These are phyloP conservation scores for Aspergillus carbonarius DNA, from an alignment of 2,329 filamentous ascomycete genomes.

Conservation along the genomic window DNA sequence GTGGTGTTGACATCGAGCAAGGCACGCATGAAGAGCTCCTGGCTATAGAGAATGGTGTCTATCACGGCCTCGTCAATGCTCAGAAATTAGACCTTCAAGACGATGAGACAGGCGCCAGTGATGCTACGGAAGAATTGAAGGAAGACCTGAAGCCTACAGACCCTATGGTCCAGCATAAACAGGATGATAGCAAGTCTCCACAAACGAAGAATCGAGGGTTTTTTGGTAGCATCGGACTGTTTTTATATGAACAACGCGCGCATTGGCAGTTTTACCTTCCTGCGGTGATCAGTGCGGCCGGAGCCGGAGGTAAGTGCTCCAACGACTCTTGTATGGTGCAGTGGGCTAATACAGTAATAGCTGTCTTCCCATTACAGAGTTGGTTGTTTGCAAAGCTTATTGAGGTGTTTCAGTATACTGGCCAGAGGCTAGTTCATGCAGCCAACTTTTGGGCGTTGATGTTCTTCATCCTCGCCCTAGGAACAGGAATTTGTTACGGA, in stretches of 20 bases:
- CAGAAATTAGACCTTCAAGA: slow-evolving; percentile 28
- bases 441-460: slow-evolving; percentile 56
- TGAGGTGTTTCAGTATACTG: slow-evolving; percentile 47
- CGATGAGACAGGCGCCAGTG: slow-evolving; percentile 5
- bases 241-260: slow-evolving; percentile 34
- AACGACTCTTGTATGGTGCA: neutral
- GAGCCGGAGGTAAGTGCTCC: slow-evolving; percentile 31
- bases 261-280: slow-evolving; percentile 31
- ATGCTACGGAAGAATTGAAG: neutral
- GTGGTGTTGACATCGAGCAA: slow-evolving; percentile 69
- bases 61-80: slow-evolving; percentile 63
- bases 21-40: slow-evolving; percentile 75
- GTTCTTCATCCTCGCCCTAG: slow-evolving; percentile 56
- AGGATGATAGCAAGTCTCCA: neutral
- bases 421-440: slow-evolving; percentile 37
- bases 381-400: slow-evolving; percentile 52
- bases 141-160: slow-evolving; percentile 1
- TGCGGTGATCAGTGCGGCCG: slow-evolving; percentile 26
- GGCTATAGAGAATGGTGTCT: slow-evolving; percentile 58
- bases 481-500: slow-evolving; percentile 46
- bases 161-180: neutral
- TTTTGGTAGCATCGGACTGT: slow-evolving; percentile 20
- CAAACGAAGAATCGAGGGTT: slow-evolving; percentile 15
- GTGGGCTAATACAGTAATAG: slow-evolving; percentile 7
- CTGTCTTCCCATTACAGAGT: slow-evolving; percentile 37